Conservation (phyloP, 2,329 filamentous ascomycete species). For the Podosphaera fusca region DNA sequence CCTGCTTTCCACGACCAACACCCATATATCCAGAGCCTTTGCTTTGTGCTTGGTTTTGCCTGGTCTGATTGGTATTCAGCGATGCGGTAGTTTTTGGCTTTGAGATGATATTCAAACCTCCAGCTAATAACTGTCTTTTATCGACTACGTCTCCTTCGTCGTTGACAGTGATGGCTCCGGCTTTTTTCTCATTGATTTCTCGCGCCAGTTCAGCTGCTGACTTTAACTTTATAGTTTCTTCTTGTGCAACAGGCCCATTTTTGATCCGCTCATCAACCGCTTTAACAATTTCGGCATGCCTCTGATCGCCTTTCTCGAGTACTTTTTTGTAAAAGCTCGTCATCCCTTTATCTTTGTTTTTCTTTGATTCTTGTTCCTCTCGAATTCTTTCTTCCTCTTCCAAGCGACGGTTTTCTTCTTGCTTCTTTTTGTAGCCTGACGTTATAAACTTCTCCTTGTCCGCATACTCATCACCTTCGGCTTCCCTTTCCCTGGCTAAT, state of each 20-base stretch:
- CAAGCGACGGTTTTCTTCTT: slow-evolving; percentile 46
- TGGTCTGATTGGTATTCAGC: neutral
- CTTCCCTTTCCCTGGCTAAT: slow-evolving; percentile 53
- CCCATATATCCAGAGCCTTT: slow-evolving; percentile 19
- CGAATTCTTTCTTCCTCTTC: slow-evolving; percentile 48
- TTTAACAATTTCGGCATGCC: slow-evolving; percentile 45
- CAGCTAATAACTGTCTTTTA: slow-evolving; percentile 55
- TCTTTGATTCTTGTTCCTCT: slow-evolving; percentile 40
- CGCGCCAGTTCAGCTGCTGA: slow-evolving; percentile 39
- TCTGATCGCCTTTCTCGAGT: slow-evolving; percentile 44
- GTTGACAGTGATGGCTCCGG: slow-evolving; percentile 42
- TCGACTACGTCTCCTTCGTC: slow-evolving; percentile 69
- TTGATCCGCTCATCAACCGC: slow-evolving; percentile 35
- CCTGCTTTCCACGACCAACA: slow-evolving; percentile 31
- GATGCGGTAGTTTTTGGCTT: slow-evolving; percentile 26
- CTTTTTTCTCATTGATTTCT: slow-evolving; percentile 38
- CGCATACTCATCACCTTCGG: slow-evolving; percentile 57
- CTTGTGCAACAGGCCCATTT: slow-evolving; percentile 19
- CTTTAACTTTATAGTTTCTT: slow-evolving; percentile 20
- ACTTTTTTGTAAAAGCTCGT: slow-evolving; percentile 55
- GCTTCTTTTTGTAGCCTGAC: slow-evolving; percentile 58
- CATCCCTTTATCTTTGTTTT: slow-evolving; percentile 48
- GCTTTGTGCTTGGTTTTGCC: slow-evolving; percentile 4
- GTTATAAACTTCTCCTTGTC: slow-evolving; percentile 78
- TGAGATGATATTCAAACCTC: slow-evolving; percentile 49